Evolutionary conservation across 2,329 filamentous ascomycete genomes (phyloP).

Genomic region (Aspergillus pseudoviridinutans): DNA sequence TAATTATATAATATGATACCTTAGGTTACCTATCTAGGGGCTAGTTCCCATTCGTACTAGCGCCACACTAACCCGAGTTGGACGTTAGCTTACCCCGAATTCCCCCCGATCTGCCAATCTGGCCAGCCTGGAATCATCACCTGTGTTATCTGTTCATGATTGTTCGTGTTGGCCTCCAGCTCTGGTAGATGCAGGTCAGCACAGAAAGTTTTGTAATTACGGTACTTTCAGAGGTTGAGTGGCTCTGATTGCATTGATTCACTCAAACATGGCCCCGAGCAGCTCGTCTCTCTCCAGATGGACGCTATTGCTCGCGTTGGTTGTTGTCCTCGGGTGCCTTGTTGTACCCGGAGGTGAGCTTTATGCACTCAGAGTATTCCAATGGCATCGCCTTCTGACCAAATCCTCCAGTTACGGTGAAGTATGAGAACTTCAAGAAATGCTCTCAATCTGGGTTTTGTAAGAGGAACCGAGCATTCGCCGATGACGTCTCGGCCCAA

Average conservation of each 20-base stretch:
- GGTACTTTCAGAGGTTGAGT: conserved; percentile 29
- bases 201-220: conserved; percentile 13
- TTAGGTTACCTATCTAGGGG: neutral
- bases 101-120: conserved; percentile 15
- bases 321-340: conserved; percentile 57
- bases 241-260: conserved; percentile 27
- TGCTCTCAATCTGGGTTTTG: conserved; percentile 96
- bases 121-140: conserved; percentile 31
- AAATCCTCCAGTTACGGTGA: conserved; percentile 65
- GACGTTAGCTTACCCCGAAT: conserved; percentile 22
- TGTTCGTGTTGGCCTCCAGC: conserved; percentile 11
- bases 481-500: conserved; percentile 66
- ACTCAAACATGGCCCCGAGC: conserved; percentile 48
- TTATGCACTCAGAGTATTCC: neutral
- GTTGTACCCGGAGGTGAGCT: conserved; percentile 62
- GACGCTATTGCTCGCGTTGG: conserved; percentile 60
- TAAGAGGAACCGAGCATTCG: conserved; percentile 86
- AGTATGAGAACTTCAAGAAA: conserved; percentile 96
- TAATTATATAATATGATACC: conserved; percentile 1
- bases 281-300: conserved; percentile 57
- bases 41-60: conserved; percentile 10
- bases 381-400: neutral
- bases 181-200: conserved; percentile 31
- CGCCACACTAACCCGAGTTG: conserved; percentile 8
- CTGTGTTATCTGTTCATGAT: neutral